Base-by-base conservation (phyloP, 441 rosid genomes). In the Isatis lusitanica region DNA sequence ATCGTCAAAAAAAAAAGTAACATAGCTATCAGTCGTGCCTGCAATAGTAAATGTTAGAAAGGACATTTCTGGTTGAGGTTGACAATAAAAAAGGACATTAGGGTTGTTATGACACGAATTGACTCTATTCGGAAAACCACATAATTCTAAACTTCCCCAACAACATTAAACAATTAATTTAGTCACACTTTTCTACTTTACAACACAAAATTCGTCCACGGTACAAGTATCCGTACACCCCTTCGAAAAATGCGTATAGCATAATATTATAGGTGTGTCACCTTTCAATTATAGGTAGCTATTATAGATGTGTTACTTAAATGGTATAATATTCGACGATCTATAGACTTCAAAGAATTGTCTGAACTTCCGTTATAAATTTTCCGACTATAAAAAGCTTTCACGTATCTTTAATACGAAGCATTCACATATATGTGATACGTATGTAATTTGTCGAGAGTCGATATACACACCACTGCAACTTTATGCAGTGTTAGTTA, bases 101-200 rank as follows among this genome's bases (percentile, higher is more conserved):
- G 11, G 11, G 64, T 73, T 43, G 64, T 56, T 64, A 56, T 46
- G 66, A 53, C 35, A 36, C 16, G 48, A 64, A n/a, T 56, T 40
- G 75, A 71, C 63, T 48, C 28, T 44, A 9, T 26, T 59, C n/a
- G 36, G 35, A 33, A 53, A 62, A 42, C 7, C 64, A 72, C 3
- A 63, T 5, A 53, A 12, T 65, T 73, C 71, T 36, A 38, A 56
- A 47, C 52, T 57, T 66, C 66, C 60, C 48, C 60, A 65, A 46
- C 66, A 13, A 65, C 66, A 57, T 16, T 35, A 35, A 57, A 33
- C 18, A 35, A 57, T 33, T 17, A 9, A 4, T 47, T 63, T 9
- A 53, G 42, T 26, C 57, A 72, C 38, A 53, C 38, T 24, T n/a
- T 55, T 62, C 24, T 31, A 52, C 36, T 53, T 71, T 8, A 72